A percentile compares a stretch with the other conserved stretches of the same genome.
phyloP scores from a whole-genome alignment of 1,284 basidiomycete species.

The Mycena citricolor region DNA sequence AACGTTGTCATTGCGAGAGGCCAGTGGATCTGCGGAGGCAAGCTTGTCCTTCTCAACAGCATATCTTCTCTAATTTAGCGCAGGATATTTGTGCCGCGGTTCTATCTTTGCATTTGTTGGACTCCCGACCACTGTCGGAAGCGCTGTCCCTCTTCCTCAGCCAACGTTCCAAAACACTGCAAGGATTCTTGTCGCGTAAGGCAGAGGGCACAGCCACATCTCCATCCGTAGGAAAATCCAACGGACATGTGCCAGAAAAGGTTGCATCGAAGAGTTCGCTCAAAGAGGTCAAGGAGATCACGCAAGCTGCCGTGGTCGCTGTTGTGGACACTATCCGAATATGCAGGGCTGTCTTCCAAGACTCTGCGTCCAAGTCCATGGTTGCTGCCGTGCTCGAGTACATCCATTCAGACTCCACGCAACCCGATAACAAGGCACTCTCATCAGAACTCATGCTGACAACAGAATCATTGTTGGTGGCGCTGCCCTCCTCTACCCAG shows the following conservation, averaged over 20 bases:
- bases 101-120: conserved; percentile 79
- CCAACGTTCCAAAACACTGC: conserved; percentile 70
- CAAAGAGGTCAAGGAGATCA: conserved; percentile 51
- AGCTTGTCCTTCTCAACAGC: conserved; percentile 17
- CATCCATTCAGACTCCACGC: conserved; percentile 52
- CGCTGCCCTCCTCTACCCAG: conserved; percentile 71
- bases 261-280: conserved; percentile 27
- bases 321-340: conserved; percentile 57
- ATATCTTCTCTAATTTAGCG: conserved; percentile 11
- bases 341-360: conserved; percentile 54
- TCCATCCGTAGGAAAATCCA: conserved; percentile 25
- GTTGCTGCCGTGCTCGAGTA: conserved; percentile 53
- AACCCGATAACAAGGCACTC: conserved; percentile 31
- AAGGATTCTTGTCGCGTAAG: conserved; percentile 43
- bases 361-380: conserved; percentile 42
- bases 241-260: conserved; percentile 37
- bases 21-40: conserved; percentile 49
- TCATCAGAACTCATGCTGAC: conserved; percentile 59
- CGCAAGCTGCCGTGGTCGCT: conserved; percentile 50
- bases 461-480: conserved; percentile 58
- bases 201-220: conserved; percentile 26
- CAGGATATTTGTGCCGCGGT: conserved; percentile 76
- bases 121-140: conserved; percentile 75
- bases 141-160: conserved; percentile 67
- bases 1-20: conserved; percentile 69